Evolutionary conservation across 1,284 basidiomycete species (phyloP).

Genomic region (Heimioporus retisporus): DNA sequence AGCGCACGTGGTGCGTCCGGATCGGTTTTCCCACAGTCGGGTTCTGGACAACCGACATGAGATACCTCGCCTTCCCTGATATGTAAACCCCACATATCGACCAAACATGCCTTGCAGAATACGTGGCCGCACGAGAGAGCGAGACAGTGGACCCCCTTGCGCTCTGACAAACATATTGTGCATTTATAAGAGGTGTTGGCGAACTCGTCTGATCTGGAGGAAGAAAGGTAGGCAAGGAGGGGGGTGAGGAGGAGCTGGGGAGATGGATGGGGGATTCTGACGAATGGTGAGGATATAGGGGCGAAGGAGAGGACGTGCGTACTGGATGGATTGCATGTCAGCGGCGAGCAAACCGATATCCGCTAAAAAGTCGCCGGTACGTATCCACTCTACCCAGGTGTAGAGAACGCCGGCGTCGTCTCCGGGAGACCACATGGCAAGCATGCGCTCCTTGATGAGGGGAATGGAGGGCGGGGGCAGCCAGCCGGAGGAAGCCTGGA

Average conservation of each 20-base stretch:
- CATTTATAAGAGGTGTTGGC: constrained; percentile 71
- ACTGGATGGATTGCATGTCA: constrained; percentile 53
- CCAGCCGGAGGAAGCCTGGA: constrained; percentile 67
- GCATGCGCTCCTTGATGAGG: constrained; percentile 53
- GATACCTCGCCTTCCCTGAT: constrained; percentile 79
- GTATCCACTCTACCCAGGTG: constrained; percentile 76
- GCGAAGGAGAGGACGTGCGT: constrained; percentile 32
- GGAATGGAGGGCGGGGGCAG: constrained; percentile 47
- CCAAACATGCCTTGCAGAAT: constrained; percentile 78
- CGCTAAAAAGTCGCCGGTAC: constrained; percentile 69
- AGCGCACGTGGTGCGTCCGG: constrained; percentile 6
- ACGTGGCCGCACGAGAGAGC: constrained; percentile 74
- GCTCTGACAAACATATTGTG: constrained; percentile 73
- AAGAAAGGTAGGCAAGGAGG: constrained; percentile 61
- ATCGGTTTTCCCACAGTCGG: constrained; percentile 71
- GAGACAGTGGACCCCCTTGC: constrained; percentile 77
- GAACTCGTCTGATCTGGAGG: constrained; percentile 61
- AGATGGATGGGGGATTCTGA: constrained; percentile 65
- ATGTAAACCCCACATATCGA: constrained; percentile 79
- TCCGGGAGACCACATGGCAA: constrained; percentile 67
- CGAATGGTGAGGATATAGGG: constrained; percentile 5
- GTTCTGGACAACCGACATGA: constrained; percentile 79
- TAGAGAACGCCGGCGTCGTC: constrained; percentile 71
- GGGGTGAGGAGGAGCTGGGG: constrained; percentile 61
- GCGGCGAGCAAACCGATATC: constrained; percentile 46